Base-by-base conservation (phyloP, 495 filamentous ascomycete species). In the Baudoinia panamericana region DNA sequence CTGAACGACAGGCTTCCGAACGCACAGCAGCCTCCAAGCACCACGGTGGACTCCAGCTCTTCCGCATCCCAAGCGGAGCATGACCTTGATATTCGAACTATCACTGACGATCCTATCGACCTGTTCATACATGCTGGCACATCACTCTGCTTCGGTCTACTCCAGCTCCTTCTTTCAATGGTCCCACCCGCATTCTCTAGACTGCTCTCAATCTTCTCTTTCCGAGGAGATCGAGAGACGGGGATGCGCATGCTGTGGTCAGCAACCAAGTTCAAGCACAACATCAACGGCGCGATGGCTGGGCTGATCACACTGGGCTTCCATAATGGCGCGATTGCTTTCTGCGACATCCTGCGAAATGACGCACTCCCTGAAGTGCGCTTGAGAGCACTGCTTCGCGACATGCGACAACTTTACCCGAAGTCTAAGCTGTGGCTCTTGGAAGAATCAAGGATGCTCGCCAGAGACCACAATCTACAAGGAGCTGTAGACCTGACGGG, bases 171-270 rank as follows among this genome's bases (percentile, higher is more conserved):
- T 25, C 75, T 96, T 12, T 85, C 84, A 20, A 82, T 95, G 70
- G 72, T 97, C 0, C 92, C 90, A 0, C 90, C 90, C 0, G 76
- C 84, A 6, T 92, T 97, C 58, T 74, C 71, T 39, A 81, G 73
- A 41, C 69, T 96, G 3, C 70, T 96, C 16, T 80, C 74, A 43
- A 79, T 95, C 39, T 84, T 95, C 30, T 92, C 92, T 10, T 95
- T 96, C 57, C 77, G 72, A 48, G 90, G 90, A 11, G 88, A 97
- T 57, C 79, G 85, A 33, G 80, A 88, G 39, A 69, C 78, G 17
- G 92, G 86, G 2, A 57, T 93, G 10, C 61, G 69, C 15, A 80
- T 94, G 75, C 75, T 97, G 7, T 97, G 92, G 90, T 83, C 88
- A 58, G 80, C 84, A 11, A 81, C 81, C 47, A 85, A 80, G 50